phyloP scores from a whole-genome alignment of 164 flowering plant species.

The Tetracentron sinense region DNA sequence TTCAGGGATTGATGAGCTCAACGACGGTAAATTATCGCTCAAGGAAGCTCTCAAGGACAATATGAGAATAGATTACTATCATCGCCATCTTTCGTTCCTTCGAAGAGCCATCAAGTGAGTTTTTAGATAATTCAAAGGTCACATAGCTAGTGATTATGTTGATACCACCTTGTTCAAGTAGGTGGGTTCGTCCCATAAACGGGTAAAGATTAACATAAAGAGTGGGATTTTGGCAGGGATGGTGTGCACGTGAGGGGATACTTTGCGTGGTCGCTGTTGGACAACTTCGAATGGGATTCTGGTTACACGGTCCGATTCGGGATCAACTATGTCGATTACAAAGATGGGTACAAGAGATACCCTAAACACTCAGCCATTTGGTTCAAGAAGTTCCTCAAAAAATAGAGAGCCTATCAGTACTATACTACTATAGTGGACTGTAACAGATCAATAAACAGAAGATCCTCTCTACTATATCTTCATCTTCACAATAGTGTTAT shows the following conservation, averaged over 20 bases:
- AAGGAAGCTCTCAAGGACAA: neutral
- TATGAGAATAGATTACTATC: neutral
- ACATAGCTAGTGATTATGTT: neutral
- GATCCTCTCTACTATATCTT: too few relatives aligned
- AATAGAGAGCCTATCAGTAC: slow-evolving; percentile 3
- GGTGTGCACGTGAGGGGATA: slow-evolving; percentile 41
- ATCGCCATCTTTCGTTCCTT: neutral
- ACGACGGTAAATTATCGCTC: neutral
- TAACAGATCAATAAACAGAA: too few relatives aligned
- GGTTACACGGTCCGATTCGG: slow-evolving; percentile 33
- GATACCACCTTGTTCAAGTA: neutral
- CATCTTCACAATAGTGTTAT: too few relatives aligned
- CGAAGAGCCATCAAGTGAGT: neutral
- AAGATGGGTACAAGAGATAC: slow-evolving; percentile 17
- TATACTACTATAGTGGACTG: too few relatives aligned
- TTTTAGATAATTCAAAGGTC: neutral
- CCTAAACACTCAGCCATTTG: slow-evolving; percentile 35
- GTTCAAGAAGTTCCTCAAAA: slow-evolving; percentile 37
- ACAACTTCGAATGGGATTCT: slow-evolving; percentile 40
- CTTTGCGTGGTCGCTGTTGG: slow-evolving; percentile 44
- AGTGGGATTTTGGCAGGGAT: slow-evolving; percentile 11
- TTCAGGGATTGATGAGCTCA: neutral
- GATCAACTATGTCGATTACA: slow-evolving; percentile 22
- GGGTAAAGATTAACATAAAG: neutral
- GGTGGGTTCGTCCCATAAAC: neutral